phyloP scores from a whole-genome alignment of 257 asterid genomes.

The Scutellaria galericulata region DNA sequence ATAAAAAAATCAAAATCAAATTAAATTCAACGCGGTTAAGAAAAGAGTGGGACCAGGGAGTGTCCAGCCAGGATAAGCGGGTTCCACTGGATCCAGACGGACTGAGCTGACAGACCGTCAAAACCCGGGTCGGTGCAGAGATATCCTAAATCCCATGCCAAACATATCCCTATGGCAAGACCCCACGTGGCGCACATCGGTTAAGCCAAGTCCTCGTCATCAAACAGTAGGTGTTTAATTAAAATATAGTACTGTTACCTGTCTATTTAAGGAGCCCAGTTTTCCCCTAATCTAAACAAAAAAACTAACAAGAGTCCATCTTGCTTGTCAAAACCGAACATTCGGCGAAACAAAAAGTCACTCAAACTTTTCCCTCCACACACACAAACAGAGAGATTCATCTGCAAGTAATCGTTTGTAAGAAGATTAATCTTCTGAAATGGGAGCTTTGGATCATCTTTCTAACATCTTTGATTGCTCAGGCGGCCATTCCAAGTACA shows the following conservation, averaged over 20 bases:
- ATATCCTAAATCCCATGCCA: neutral
- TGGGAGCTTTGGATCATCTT: constrained; percentile 89
- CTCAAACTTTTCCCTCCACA: neutral
- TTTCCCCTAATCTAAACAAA: neutral
- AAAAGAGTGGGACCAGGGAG: neutral
- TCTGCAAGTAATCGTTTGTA: neutral
- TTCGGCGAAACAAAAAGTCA: neutral
- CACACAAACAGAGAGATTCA: neutral
- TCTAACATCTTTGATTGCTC: constrained; percentile 83
- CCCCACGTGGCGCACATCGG: constrained; percentile 41
- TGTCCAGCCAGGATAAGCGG: neutral
- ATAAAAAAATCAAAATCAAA: neutral
- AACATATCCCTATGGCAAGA: constrained; percentile 9
- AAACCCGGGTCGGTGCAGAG: constrained; percentile 48
- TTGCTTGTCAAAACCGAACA: neutral
- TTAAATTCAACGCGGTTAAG: neutral
- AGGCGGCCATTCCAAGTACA: constrained; percentile 57
- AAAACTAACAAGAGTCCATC: constrained; percentile 16
- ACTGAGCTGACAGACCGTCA: constrained; percentile 8
- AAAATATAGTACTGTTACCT: neutral
- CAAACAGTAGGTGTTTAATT: constrained; percentile 36
- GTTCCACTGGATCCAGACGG: constrained; percentile 21
- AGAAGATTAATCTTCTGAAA: constrained; percentile 7
- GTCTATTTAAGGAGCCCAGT: constrained; percentile 21
- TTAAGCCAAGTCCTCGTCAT: neutral